Evolutionary conservation across 257 asterid genomes (phyloP).

Genomic region (Primulina huaijiensis): DNA sequence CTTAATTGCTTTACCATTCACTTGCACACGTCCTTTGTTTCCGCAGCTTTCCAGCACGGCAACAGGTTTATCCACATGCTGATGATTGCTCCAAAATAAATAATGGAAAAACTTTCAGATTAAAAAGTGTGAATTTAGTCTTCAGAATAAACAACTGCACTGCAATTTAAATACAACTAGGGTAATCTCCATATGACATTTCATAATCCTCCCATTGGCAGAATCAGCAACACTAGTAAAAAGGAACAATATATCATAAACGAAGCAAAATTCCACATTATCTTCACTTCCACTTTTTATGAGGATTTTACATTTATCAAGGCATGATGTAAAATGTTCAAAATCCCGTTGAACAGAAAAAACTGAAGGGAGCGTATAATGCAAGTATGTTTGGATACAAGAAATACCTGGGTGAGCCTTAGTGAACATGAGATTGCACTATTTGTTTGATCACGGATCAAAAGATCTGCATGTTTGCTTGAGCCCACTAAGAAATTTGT

Average conservation of each 20-base stretch:
- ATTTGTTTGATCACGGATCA: constrained; percentile 52
- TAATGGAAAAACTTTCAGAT: constrained; percentile 13
- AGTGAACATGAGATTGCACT: constrained; percentile 51
- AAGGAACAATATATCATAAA: background rate
- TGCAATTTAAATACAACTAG: background rate
- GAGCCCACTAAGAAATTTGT: constrained; percentile 65
- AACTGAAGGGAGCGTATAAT: too few species aligned
- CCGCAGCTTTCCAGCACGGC: constrained; percentile 79
- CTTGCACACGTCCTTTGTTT: constrained; percentile 71
- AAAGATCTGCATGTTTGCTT: constrained; percentile 58
- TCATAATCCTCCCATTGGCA: too few species aligned
- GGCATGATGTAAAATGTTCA: too few species aligned
- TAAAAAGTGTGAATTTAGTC: background rate
- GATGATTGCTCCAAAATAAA: constrained; percentile 35
- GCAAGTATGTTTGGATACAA: constrained; percentile 3
- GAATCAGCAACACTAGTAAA: background rate
- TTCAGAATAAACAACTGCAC: background rate
- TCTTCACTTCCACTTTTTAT: background rate
- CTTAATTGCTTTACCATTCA: constrained; percentile 73
- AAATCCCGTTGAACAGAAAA: too few species aligned
- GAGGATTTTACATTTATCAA: too few species aligned
- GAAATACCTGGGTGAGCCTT: constrained; percentile 56
- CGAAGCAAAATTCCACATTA: too few species aligned
- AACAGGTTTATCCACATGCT: constrained; percentile 61
- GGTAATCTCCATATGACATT: background rate